Base-by-base conservation (phyloP, 441 rosid species). In the Erodium chrysanthum region DNA sequence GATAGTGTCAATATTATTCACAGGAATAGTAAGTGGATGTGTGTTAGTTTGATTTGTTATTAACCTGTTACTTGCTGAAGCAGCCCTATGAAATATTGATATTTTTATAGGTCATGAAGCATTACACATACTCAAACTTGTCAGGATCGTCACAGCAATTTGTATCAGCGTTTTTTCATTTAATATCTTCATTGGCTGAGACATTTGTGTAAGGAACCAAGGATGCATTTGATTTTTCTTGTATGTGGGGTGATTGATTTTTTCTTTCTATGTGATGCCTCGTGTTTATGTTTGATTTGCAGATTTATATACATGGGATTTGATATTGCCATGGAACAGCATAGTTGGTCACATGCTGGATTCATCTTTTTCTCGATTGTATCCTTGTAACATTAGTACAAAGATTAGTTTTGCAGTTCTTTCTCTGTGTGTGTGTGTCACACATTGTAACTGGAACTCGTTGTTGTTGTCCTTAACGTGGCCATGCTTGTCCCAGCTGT, bases 291-390 rank as follows among this genome's bases (percentile, higher is more conserved):
- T 56, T 56, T 56, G 61, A 56, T 56, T 20, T 20, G 61, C 92
- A 94, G 99, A 76, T 94, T 94, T 76, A 94, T 94, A 71, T 94
- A 91, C 86, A 90, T 91, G 97, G 99, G 99, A 25, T 94, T 91
- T 79, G 97, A 90, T 82, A 94, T 94, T 78, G 97, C 96, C 60
- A 91, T 94, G 91, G 99, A 91, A 77, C 88, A 88, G 78, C 99
- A 94, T 75, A 91, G 97, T 79, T 94, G 99, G 99, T 91, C 99
- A 12, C 99, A 94, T 67, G 68, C 87, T 65, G 99, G 99, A 65
- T 94, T 94, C 77, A 91, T 91, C 79, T 85, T 83, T 75, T 90
- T 94, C 85, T 94, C 97, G 22, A 88, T 94, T 82, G 99, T 94
- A 94, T 94, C 96, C 99, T 91, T 56, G 61, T 56, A 56, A 20